Percentiles rank a stretch among this genome's conserved stretches.
These are phyloP conservation scores for Lyophyllum shimeji DNA, from an alignment of 768 basidiomycete genomes.

Conservation along the genomic window DNA sequence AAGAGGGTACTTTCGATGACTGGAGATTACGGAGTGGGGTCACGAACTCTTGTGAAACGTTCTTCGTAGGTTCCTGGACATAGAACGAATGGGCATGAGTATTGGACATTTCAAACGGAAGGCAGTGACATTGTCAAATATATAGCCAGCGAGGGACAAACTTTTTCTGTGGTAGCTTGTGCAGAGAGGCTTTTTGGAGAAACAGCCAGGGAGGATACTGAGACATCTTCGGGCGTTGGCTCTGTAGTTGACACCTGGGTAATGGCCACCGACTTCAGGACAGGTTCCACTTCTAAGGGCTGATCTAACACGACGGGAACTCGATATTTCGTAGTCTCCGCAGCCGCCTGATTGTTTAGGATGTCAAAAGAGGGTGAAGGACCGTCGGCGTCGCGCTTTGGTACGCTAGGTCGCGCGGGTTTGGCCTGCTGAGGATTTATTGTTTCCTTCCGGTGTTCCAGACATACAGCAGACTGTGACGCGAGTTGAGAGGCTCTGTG, in stretches of 20 bases:
- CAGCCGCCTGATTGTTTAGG: not conserved
- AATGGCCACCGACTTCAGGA: not conserved
- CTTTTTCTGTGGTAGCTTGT: not conserved
- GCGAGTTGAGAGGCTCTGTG: slow-evolving; percentile 48
- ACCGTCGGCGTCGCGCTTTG: not conserved
- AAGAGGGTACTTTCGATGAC: slow-evolving; percentile 89
- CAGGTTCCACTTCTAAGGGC: not conserved
- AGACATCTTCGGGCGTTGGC: not conserved
- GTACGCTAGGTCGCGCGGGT: not conserved
- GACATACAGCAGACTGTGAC: slow-evolving; percentile 19
- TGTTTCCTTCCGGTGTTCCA: slow-evolving; percentile 9
- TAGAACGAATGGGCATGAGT: not conserved
- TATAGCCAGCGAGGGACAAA: not conserved
- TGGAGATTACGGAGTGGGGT: slow-evolving; percentile 48
- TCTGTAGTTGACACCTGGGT: not conserved
- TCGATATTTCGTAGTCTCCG: not conserved
- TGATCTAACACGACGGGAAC: not conserved
- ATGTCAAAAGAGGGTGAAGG: not conserved
- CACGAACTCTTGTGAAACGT: slow-evolving; percentile 6
- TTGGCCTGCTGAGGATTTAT: not conserved
- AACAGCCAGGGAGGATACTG: not conserved
- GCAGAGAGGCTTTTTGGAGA: not conserved
- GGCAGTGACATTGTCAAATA: not conserved
- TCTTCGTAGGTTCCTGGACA: not conserved
- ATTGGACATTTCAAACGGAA: not conserved